Evolutionary conservation across 768 basidiomycete species (phyloP).

Genomic region (Nevesoporus exiguus): DNA sequence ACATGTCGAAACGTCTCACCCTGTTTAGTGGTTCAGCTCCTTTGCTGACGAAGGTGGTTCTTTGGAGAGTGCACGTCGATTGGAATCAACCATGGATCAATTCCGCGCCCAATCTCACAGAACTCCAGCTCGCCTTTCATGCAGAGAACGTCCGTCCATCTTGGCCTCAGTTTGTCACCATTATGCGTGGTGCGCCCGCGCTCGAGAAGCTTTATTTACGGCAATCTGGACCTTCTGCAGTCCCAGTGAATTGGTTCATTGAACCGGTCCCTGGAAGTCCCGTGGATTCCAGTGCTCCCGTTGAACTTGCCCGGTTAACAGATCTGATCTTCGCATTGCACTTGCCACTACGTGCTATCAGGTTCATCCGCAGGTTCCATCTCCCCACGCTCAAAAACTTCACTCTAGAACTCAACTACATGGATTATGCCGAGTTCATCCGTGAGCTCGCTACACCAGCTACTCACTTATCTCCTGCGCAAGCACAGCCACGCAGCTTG

Average conservation of each 20-base stretch:
- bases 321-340: slow-evolving; percentile 48
- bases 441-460: neutral
- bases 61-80: slow-evolving; percentile 24
- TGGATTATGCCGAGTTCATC: neutral
- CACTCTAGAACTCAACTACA: neutral
- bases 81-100: slow-evolving; percentile 48
- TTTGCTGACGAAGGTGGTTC: slow-evolving; percentile 41
- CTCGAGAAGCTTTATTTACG: neutral
- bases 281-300: slow-evolving; percentile 28
- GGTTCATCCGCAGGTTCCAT: neutral
- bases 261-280: slow-evolving; percentile 8
- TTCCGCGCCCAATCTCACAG: slow-evolving; percentile 33
- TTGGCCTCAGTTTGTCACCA: neutral
- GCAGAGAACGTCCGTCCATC: neutral
- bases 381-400: neutral
- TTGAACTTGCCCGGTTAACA: slow-evolving; percentile 28
- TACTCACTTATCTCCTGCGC: neutral
- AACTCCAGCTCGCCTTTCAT: slow-evolving; percentile 16
- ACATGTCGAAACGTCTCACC: slow-evolving; percentile 38
- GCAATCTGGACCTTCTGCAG: neutral
- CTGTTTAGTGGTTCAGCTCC: slow-evolving; percentile 56
- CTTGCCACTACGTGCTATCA: neutral
- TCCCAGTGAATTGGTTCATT: neutral
- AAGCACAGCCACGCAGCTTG: neutral
- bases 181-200: neutral